phyloP scores from a whole-genome alignment of 768 basidiomycete species.

The Suillus discolor region DNA sequence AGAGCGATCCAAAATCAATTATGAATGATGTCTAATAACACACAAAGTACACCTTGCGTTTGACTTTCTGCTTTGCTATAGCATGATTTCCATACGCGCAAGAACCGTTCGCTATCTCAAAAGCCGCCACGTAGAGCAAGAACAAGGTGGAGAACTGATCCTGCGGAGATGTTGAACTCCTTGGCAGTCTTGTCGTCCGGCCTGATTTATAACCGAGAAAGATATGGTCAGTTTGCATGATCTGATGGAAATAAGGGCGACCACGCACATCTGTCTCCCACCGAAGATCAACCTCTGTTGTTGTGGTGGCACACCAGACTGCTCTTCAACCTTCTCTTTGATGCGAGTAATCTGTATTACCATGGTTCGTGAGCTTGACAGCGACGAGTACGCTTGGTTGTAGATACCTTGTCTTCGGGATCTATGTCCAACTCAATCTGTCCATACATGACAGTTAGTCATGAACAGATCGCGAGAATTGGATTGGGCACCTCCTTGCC shows the following conservation, averaged over 20 bases:
- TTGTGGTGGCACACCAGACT: slow-evolving; percentile 94
- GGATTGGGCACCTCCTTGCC: slow-evolving; percentile 84
- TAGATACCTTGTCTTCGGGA: slow-evolving; percentile 77
- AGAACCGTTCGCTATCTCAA: slow-evolving; percentile 32
- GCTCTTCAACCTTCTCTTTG: slow-evolving; percentile 98
- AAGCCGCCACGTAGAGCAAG: slow-evolving; percentile 91
- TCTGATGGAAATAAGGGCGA: background rate
- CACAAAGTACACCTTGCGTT: slow-evolving; percentile 12
- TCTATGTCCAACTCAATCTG: slow-evolving; percentile 97
- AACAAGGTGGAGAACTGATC: slow-evolving; percentile 90
- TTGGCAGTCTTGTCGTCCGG: slow-evolving; percentile 88
- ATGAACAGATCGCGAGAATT: slow-evolving; percentile 8
- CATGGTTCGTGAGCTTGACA: slow-evolving; percentile 7
- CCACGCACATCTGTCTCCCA: slow-evolving; percentile 88
- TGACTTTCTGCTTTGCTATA: slow-evolving; percentile 10
- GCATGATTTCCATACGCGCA: background rate
- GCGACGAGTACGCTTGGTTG: background rate
- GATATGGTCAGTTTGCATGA: background rate
- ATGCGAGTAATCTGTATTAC: slow-evolving; percentile 77
- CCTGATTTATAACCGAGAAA: slow-evolving; percentile 44
- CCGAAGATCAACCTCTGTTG: slow-evolving; percentile 94
- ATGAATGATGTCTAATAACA: slow-evolving; percentile 20
- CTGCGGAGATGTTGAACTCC: slow-evolving; percentile 81
- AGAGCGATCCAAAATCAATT: slow-evolving; percentile 5
- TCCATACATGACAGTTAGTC: slow-evolving; percentile 11